phyloP scores from a whole-genome alignment of 176 grass and related monocot genomes.

The Alopecurus myosuroides region DNA sequence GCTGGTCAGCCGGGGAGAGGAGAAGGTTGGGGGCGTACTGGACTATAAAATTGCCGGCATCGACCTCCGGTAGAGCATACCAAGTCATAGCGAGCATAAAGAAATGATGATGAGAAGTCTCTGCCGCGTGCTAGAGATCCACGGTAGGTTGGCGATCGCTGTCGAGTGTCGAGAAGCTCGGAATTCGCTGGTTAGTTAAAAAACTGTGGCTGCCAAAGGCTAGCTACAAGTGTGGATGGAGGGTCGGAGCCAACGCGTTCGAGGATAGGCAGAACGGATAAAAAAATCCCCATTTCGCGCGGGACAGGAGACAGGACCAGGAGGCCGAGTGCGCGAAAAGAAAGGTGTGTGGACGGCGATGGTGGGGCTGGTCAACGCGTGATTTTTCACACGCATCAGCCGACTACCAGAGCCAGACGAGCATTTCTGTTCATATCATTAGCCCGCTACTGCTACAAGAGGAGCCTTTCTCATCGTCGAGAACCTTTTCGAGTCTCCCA shows the following conservation, averaged over 20 bases:
- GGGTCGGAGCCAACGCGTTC: constrained; percentile 11
- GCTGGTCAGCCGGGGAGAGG: not conserved
- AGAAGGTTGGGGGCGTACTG: not conserved
- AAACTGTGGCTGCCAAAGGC: not conserved
- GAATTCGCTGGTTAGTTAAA: constrained; percentile 31
- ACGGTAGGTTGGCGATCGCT: constrained; percentile 29
- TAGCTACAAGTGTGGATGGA: not conserved
- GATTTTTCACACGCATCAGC: not conserved
- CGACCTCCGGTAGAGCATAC: not conserved
- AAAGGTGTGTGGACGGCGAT: not conserved
- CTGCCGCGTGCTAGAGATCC: not conserved
- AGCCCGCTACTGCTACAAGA: too few relatives aligned
- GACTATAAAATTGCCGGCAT: constrained; percentile 1
- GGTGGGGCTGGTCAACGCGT: not conserved
- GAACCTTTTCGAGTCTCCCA: too few relatives aligned
- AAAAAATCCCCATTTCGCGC: constrained; percentile 26
- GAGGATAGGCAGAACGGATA: not conserved
- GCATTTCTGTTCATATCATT: too few relatives aligned
- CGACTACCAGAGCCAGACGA: too few relatives aligned
- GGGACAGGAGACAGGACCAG: not conserved
- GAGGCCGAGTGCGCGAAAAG: not conserved
- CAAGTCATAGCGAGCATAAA: constrained; percentile 7
- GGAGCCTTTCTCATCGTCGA: too few relatives aligned
- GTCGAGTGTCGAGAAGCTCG: constrained; percentile 32
- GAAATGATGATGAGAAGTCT: not conserved